Base-by-base conservation (phyloP, 1,139 yeast genomes). In the Torulaspora globosa region DNA sequence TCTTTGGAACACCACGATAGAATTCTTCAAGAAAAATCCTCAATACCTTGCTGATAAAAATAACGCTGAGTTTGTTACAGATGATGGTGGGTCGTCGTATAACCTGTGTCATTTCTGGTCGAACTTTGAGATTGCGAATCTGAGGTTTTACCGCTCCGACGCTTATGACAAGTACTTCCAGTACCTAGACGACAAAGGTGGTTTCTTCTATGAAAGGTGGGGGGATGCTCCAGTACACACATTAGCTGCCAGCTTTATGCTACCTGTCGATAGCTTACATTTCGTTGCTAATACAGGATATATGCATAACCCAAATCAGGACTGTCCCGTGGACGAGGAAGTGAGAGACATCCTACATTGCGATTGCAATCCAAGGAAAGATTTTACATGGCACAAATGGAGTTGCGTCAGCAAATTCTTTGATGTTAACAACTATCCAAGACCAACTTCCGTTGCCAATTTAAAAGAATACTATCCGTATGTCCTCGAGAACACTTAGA, bases 191-290 rank as follows among this genome's bases (percentile, higher is more conserved):
- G 46, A 65, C 10, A 72, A 81, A n/a, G 88, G 90, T 7, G 97
- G 97, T 0, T 89, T 89, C 60, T 87, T 80, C 72, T 75, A 75
- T 44, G 96, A 89, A 63, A 70, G 96, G 60, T 89, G 96, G 96
- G 97, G 97, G 1, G 97, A 89, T 71, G 96, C 96, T 0, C 95
- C 96, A 0, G 80, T 89, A 3, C 97, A 88, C 63, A 83, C 95
- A 1, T 68, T 89, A 18, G 97, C 92, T 0, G 75, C 84, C 7
- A 92, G 88, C 0, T 73, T 89, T 74, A 71, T 85, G 60, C 68
- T 88, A 35, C 75, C 82, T 43, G 63, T 81, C 1, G 70, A 77
- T 5, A 86, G 88, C 48, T 71, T 89, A 11, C 97, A 89, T 67
- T 89, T 89, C 65, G 89, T 89, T 67, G 70, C 96, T 54, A 97